phyloP scores from a whole-genome alignment of 2,329 filamentous ascomycete species.

The Hypoxylon sp. region DNA sequence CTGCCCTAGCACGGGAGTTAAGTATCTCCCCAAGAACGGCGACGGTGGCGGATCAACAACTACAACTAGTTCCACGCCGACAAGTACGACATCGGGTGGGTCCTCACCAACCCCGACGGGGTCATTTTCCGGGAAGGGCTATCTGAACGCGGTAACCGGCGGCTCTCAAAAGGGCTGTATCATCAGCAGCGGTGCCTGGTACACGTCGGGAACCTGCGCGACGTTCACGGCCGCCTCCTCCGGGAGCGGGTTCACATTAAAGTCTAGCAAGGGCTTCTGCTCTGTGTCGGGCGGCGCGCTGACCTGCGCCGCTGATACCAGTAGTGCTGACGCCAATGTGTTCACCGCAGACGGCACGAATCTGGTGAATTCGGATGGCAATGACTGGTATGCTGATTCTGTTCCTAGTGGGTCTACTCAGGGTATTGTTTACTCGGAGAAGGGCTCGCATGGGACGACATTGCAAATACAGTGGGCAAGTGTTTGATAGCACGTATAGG shows the following conservation, averaged over 20 bases:
- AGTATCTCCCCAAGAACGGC: conserved; percentile 72
- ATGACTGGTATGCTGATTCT: conserved; percentile 43
- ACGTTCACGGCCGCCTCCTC: conserved; percentile 71
- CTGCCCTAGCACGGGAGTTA: conserved; percentile 75
- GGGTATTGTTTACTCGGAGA: conserved; percentile 45
- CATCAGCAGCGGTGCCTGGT: conserved; percentile 78
- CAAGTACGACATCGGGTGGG: conserved; percentile 55
- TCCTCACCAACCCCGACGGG: conserved; percentile 57
- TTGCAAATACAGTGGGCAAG: conserved; percentile 45
- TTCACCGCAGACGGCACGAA: conserved; percentile 44
- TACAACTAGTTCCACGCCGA: conserved; percentile 35
- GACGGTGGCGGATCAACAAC: conserved; percentile 23
- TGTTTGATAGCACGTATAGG: background rate
- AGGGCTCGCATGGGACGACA: conserved; percentile 41
- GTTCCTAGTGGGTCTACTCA: conserved; percentile 47
- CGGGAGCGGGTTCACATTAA: conserved; percentile 68
- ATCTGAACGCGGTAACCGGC: conserved; percentile 68
- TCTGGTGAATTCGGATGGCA: conserved; percentile 38
- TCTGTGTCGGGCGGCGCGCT: conserved; percentile 68
- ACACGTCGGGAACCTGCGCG: conserved; percentile 76
- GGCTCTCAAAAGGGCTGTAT: conserved; percentile 73
- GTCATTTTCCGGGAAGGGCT: conserved; percentile 68
- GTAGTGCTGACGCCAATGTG: conserved; percentile 31
- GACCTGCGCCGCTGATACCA: conserved; percentile 67
- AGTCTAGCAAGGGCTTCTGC: conserved; percentile 72